Conservation (phyloP, 2,329 filamentous ascomycete species). For the Ophiostoma ips region DNA sequence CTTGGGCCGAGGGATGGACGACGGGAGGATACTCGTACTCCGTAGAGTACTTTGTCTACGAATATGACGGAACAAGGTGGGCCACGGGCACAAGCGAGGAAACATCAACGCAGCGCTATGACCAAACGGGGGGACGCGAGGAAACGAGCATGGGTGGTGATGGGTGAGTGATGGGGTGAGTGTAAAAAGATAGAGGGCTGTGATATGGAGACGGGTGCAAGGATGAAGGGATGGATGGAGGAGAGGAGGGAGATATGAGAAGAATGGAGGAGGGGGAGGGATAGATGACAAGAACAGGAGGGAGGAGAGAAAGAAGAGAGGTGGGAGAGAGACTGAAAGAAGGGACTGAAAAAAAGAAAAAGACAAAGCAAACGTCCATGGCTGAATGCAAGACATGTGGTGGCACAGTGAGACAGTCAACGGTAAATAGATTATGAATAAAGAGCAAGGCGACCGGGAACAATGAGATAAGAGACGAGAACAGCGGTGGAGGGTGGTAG, state of each 20-base stretch:
- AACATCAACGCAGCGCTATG: background rate
- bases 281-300: background rate
- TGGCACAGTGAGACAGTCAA: slow-evolving; percentile 1
- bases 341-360: background rate
- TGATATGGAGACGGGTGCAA: background rate
- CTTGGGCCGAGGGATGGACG: no score
- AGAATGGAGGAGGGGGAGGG: background rate
- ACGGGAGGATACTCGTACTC: no score
- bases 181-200: background rate
- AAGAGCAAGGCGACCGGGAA: background rate
- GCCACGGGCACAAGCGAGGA: no score
- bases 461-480: background rate
- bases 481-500: background rate
- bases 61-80: no score
- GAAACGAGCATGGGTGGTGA: no score
- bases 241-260: background rate
- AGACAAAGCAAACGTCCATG: background rate
- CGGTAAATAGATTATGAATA: background rate
- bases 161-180: no score
- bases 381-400: background rate
- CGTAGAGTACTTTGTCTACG: no score
- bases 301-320: background rate
- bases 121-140: no score
- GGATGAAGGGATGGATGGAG: background rate
- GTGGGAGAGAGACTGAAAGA: background rate